phyloP scores from a whole-genome alignment of 2,329 filamentous ascomycete genomes.

The Pestalotiopsis sp. region DNA sequence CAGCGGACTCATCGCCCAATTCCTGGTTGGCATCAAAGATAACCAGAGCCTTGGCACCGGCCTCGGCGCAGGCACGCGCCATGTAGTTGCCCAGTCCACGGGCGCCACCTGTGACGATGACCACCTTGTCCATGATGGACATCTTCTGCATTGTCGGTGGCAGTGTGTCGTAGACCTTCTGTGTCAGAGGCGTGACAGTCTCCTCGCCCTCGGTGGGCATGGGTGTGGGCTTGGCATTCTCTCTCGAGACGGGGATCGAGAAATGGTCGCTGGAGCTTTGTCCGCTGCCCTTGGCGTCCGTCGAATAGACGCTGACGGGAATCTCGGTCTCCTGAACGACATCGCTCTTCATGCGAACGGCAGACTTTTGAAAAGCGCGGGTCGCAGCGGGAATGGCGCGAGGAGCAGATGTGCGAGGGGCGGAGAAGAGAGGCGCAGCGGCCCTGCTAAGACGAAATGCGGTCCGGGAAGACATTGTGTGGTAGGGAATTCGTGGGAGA shows the following conservation, averaged over 20 bases:
- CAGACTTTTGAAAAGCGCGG: constrained; percentile 40
- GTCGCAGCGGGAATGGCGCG: constrained; percentile 30
- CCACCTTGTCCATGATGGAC: constrained; percentile 70
- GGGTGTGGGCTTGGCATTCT: constrained; percentile 44
- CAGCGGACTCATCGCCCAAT: constrained; percentile 70
- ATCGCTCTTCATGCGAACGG: constrained; percentile 46
- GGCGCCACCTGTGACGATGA: constrained; percentile 74
- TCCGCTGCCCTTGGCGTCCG: constrained; percentile 46
- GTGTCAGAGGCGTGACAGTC: constrained; percentile 52
- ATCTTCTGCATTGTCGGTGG: constrained; percentile 70
- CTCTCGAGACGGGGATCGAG: constrained; percentile 55
- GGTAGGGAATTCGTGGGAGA: not conserved
- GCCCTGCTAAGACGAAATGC: constrained; percentile 32
- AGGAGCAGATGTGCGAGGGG: constrained; percentile 21
- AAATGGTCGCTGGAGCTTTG: constrained; percentile 50
- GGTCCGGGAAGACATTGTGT: constrained; percentile 32
- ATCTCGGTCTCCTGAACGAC: constrained; percentile 61
- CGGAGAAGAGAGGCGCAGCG: constrained; percentile 30
- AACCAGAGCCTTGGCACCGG: constrained; percentile 71
- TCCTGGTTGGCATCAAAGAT: constrained; percentile 80
- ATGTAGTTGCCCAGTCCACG: constrained; percentile 80
- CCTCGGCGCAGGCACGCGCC: constrained; percentile 76
- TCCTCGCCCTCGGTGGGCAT: constrained; percentile 45
- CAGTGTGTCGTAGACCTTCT: constrained; percentile 57
- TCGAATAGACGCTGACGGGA: constrained; percentile 56